Evolutionary conservation across 1,284 basidiomycete species (phyloP).

Genomic region (Puccinia horiana): DNA sequence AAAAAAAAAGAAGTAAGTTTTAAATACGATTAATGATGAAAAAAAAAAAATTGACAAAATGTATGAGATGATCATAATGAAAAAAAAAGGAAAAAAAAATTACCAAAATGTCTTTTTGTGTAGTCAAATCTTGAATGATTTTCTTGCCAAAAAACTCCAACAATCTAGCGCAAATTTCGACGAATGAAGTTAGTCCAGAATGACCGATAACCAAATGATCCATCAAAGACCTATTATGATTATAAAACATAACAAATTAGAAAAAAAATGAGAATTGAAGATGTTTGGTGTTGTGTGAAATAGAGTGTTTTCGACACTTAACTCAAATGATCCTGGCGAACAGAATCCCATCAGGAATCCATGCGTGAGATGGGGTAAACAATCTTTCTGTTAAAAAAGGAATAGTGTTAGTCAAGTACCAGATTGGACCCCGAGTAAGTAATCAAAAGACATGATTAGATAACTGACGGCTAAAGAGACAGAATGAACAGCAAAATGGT

Average conservation of each 20-base stretch:
- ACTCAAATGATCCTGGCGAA: slow-evolving; percentile 30
- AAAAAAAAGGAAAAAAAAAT: not conserved
- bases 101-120: slow-evolving; percentile 14
- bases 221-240: not conserved
- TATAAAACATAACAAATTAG: not conserved
- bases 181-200: not conserved
- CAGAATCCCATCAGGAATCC: slow-evolving; percentile 32
- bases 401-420: too few relatives aligned
- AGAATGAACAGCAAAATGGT: slow-evolving; percentile 4
- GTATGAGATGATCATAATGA: not conserved
- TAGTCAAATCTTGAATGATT: not conserved
- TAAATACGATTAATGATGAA: not conserved
- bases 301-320: not conserved
- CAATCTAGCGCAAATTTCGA: slow-evolving; percentile 7
- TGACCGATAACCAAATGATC: slow-evolving; percentile 25
- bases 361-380: slow-evolving; percentile 25
- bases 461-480: slow-evolving; percentile 16
- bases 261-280: not conserved
- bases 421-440: too few relatives aligned
- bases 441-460: not conserved
- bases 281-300: not conserved
- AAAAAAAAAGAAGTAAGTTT: not conserved
- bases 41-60: not conserved
- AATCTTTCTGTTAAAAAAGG: not conserved
- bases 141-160: not conserved